phyloP scores from a whole-genome alignment of 805 yeast genomes.

The Metschnikowia santaceciliae region DNA sequence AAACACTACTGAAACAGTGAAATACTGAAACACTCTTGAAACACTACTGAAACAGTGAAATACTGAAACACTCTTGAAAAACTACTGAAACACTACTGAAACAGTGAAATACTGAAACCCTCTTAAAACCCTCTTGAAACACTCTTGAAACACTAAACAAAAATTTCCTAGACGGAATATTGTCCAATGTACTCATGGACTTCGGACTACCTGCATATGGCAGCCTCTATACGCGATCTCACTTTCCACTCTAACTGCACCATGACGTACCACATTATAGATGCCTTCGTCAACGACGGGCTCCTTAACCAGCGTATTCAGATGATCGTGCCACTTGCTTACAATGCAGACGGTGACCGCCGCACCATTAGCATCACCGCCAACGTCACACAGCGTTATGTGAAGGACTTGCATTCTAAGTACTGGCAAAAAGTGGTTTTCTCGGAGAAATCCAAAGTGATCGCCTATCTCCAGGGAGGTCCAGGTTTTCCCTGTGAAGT shows the following conservation, averaged over 20 bases:
- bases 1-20: no score
- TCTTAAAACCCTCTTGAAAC: no score
- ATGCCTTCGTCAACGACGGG: slow-evolving; percentile 17
- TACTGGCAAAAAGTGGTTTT: slow-evolving; percentile 14
- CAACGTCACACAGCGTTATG: slow-evolving; percentile 31
- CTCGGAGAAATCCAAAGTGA: slow-evolving; percentile 31
- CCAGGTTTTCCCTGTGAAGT: slow-evolving; percentile 48
- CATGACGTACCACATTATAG: slow-evolving; percentile 12
- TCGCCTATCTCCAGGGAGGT: slow-evolving; percentile 50
- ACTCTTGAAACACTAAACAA: no score
- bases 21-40: no score
- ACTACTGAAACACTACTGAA: no score
- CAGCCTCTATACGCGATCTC: no score
- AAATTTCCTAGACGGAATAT: no score
- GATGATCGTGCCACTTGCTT: slow-evolving; percentile 23
- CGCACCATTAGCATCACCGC: slow-evolving; percentile 24
- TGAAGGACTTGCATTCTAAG: slow-evolving; percentile 16
- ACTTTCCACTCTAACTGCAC: not conserved
- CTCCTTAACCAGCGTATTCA: slow-evolving; percentile 16
- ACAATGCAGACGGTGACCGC: slow-evolving; percentile 10
- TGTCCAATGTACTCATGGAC: no score
- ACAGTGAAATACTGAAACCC: no score
- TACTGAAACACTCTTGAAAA: no score
- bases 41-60: no score
- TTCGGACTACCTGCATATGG: no score